Percentiles rank a stretch among this genome's conserved stretches.
phyloP scores from a whole-genome alignment of 1,284 basidiomycete species.

The Cutaneotrichosporon sp. region DNA sequence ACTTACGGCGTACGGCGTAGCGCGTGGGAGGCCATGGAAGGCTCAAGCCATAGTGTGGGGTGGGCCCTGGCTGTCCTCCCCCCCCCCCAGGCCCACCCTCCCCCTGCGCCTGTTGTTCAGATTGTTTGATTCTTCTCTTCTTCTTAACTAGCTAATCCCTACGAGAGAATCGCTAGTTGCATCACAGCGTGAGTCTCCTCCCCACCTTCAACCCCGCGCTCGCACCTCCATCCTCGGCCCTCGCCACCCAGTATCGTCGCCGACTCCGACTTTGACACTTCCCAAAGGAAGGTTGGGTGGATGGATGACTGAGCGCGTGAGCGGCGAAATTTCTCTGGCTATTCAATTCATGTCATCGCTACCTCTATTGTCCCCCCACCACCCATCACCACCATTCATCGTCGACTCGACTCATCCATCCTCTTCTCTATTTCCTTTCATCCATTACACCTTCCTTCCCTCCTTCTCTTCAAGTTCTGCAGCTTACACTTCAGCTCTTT shows the following conservation, averaged over 20 bases:
- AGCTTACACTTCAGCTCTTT: conserved; percentile 13
- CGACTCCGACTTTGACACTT: not conserved
- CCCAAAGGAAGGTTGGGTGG: not conserved
- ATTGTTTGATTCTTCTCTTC: conserved; percentile 7
- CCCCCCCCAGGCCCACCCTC: not conserved
- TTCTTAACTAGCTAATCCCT: conserved; percentile 20
- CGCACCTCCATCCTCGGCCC: not conserved
- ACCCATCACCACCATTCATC: not conserved
- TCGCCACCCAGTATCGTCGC: not conserved
- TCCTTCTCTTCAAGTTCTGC: not conserved
- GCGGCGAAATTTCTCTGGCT: conserved; percentile 13
- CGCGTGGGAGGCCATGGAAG: not conserved
- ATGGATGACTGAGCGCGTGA: not conserved
- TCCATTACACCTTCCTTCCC: conserved; percentile 1
- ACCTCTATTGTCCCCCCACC: conserved; percentile 1
- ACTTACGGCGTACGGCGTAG: not conserved
- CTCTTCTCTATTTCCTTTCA: conserved; percentile 1
- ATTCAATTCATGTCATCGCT: not conserved
- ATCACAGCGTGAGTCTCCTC: conserved; percentile 18
- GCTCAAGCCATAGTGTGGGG: not conserved
- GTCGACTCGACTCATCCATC: not conserved
- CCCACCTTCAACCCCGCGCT: not conserved
- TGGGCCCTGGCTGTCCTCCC: not conserved
- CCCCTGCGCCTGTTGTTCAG: not conserved
- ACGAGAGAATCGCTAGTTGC: conserved; percentile 23